Conservation (phyloP, 192 early-diverging fungal species). For the Globomyces pollinis-pini region DNA sequence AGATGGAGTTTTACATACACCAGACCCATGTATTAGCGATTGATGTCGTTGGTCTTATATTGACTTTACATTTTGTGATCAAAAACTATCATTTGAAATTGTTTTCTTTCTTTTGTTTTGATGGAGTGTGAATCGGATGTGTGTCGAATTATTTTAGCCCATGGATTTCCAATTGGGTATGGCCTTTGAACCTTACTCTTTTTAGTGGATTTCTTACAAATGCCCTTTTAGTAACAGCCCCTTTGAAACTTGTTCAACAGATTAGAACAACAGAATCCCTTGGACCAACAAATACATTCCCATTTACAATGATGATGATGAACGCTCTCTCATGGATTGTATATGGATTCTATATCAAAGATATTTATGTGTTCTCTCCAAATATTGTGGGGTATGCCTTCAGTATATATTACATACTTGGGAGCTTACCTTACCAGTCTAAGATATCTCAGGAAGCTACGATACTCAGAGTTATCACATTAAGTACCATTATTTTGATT, state of each 20-base stretch:
- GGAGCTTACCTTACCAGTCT: not conserved
- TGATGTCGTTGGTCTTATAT: too few species aligned
- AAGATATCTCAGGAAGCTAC: not conserved
- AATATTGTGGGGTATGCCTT: conserved; percentile 8
- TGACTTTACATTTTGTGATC: too few species aligned
- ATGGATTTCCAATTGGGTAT: not conserved
- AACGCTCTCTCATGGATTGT: conserved; percentile 16
- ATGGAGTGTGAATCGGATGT: too few species aligned
- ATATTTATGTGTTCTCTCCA: conserved; percentile 14
- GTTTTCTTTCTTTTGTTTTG: too few species aligned
- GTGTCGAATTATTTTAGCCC: not conserved
- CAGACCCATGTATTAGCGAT: too few species aligned
- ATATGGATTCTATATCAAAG: conserved; percentile 2
- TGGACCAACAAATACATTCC: not conserved
- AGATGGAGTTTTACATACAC: too few species aligned
- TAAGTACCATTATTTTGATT: not conserved
- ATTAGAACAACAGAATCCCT: not conserved
- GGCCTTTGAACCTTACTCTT: not conserved
- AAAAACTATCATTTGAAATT: too few species aligned
- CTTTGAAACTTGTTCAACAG: not conserved
- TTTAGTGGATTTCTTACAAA: not conserved
- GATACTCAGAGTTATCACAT: not conserved
- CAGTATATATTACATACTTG: not conserved
- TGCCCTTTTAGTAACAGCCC: not conserved
- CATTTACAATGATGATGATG: conserved; percentile 8